Percentiles rank a stretch among this genome's conserved stretches.
phyloP scores from a whole-genome alignment of 2,329 filamentous ascomycete genomes.

The Reticulascus tulasneorum region DNA sequence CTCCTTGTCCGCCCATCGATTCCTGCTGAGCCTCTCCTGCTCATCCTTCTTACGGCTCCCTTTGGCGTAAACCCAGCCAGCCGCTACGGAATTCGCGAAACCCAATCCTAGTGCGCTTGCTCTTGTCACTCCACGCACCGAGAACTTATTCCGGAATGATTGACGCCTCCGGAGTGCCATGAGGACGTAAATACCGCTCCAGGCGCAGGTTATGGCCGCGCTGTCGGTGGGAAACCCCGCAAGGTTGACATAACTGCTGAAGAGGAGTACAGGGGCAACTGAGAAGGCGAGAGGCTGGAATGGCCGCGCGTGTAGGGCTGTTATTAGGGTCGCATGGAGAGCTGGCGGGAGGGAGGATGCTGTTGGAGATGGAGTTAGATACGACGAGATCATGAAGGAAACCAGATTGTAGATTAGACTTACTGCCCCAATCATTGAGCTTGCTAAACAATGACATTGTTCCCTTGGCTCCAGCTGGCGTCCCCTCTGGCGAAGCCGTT shows the following conservation, averaged over 20 bases:
- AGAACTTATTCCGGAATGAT: constrained; percentile 36
- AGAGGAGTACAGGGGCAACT: constrained; percentile 49
- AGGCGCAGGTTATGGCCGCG: constrained; percentile 52
- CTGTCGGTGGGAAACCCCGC: constrained; percentile 55
- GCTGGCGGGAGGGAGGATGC: constrained; percentile 52
- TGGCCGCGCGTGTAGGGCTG: constrained; percentile 53
- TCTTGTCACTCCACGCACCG: constrained; percentile 46
- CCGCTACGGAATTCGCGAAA: constrained; percentile 42
- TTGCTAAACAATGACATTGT: constrained; percentile 9
- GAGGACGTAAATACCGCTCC: constrained; percentile 54
- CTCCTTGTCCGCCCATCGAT: constrained; percentile 41
- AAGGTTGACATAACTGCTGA: constrained; percentile 56
- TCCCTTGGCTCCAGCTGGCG: too few relatives aligned
- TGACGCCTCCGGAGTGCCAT: constrained; percentile 48
- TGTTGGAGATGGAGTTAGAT: constrained; percentile 19
- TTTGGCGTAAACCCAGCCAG: constrained; percentile 47
- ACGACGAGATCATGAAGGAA: background rate
- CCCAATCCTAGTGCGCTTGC: constrained; percentile 47
- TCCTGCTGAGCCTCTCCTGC: constrained; percentile 41
- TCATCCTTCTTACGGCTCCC: constrained; percentile 49
- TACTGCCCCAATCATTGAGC: constrained; percentile 48
- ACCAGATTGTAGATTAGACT: constrained; percentile 21
- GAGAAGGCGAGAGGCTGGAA: constrained; percentile 46
- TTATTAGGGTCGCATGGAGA: constrained; percentile 52
- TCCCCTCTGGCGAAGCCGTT: too few relatives aligned